phyloP scores from a whole-genome alignment of 83 land plant species.

The Thuja plicata region DNA sequence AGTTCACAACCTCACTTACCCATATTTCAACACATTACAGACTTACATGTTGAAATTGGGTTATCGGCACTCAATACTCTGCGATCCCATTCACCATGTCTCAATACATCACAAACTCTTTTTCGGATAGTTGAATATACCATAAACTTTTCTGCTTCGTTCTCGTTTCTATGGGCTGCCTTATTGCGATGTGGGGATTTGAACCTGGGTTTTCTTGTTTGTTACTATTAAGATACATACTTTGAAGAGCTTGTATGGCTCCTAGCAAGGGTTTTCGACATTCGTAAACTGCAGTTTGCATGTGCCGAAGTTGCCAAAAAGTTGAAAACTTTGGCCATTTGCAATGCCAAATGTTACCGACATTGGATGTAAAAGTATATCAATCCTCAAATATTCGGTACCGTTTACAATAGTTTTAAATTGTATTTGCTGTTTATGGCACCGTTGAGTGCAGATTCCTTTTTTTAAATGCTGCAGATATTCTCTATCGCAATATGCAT shows the following conservation, averaged over 20 bases:
- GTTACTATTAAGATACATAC: no score
- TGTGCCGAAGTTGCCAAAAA: neutral
- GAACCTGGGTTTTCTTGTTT: neutral
- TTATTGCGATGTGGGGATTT: neutral
- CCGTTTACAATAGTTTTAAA: neutral
- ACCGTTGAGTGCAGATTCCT: neutral
- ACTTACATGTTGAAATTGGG: neutral
- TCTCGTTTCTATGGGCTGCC: neutral
- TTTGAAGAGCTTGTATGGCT: neutral
- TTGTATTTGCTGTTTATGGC: neutral
- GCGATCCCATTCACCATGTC: neutral
- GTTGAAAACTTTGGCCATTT: neutral
- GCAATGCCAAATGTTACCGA: neutral
- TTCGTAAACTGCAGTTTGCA: neutral
- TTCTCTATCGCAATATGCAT: neutral
- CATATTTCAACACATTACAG: no score
- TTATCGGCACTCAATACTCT: neutral
- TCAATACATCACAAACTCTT: neutral
- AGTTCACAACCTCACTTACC: no score
- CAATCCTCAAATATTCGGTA: neutral
- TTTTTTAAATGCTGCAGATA: neutral
- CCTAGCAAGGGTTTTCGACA: neutral
- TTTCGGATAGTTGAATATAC: neutral
- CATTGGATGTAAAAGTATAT: neutral
- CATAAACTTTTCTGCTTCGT: neutral